Conservation (phyloP, 2,329 filamentous ascomycete genomes). For the Pseudogymnoascus sp. region DNA sequence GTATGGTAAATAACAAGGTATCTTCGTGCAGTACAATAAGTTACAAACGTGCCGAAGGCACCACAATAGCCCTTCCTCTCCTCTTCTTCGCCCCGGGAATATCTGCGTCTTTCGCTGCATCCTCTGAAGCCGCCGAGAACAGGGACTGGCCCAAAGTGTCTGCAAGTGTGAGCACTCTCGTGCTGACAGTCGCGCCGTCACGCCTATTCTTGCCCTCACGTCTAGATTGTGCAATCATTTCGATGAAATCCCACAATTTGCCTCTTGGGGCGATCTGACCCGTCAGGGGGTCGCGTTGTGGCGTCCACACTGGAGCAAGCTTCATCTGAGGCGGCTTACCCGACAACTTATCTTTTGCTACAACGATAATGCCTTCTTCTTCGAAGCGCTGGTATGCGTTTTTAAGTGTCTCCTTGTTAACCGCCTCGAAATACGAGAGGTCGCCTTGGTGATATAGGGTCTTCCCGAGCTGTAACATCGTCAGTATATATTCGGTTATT, state of each 20-base stretch:
- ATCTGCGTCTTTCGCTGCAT: conserved; percentile 42
- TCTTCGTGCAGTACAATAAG: not conserved
- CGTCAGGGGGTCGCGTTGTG: conserved; percentile 52
- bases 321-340: conserved; percentile 55
- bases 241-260: conserved; percentile 83
- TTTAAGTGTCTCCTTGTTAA: conserved; percentile 95
- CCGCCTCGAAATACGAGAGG: conserved; percentile 92
- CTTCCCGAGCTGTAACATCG: conserved; percentile 63
- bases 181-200: conserved; percentile 85
- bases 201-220: conserved; percentile 91
- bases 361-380: conserved; percentile 79
- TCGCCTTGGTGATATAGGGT: conserved; percentile 97
- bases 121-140: conserved; percentile 47
- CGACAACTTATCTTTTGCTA: conserved; percentile 59
- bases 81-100: conserved; percentile 38
- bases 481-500: conserved; percentile 19
- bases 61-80: conserved; percentile 37
- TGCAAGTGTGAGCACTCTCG: conserved; percentile 67
- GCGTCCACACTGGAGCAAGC: conserved; percentile 67
- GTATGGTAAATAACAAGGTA: not conserved
- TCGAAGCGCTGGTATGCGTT: conserved; percentile 85
- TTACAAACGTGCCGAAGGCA: conserved; percentile 44
- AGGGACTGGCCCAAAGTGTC: conserved; percentile 64
- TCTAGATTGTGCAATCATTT: conserved; percentile 72
- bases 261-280: conserved; percentile 61